phyloP scores from a whole-genome alignment of 1,284 basidiomycete genomes.

The Ustilago esculenta region DNA sequence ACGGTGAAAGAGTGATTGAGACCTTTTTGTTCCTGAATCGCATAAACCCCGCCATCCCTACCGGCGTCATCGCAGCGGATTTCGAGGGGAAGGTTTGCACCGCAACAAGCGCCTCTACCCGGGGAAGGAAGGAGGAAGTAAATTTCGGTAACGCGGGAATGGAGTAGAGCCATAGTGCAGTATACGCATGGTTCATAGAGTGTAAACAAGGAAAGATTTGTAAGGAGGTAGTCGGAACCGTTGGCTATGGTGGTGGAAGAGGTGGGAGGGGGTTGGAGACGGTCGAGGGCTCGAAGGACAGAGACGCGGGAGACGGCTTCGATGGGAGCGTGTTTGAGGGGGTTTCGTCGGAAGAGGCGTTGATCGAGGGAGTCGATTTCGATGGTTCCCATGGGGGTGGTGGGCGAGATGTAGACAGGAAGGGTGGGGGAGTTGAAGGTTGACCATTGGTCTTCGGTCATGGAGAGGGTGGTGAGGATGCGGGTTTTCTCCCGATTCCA shows the following conservation, averaged over 20 bases:
- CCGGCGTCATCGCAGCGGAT: slow-evolving; percentile 29
- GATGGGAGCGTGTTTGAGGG: slow-evolving; percentile 60
- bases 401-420: slow-evolving; percentile 1
- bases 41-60: slow-evolving; percentile 61
- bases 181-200: slow-evolving; percentile 65
- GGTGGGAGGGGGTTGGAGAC: background rate
- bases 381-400: slow-evolving; percentile 18
- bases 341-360: slow-evolving; percentile 47
- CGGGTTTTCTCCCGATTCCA: background rate
- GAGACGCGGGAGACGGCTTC: slow-evolving; percentile 19
- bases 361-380: slow-evolving; percentile 56
- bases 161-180: slow-evolving; percentile 64
- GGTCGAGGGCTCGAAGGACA: slow-evolving; percentile 16
- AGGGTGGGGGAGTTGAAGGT: background rate
- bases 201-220: slow-evolving; percentile 53
- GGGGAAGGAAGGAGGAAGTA: slow-evolving; percentile 58
- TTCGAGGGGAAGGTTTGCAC: slow-evolving; percentile 15
- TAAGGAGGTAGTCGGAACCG: slow-evolving; percentile 64
- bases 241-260: slow-evolving; percentile 18
- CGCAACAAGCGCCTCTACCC: slow-evolving; percentile 59
- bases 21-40: slow-evolving; percentile 68
- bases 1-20: slow-evolving; percentile 68
- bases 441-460: slow-evolving; percentile 21
- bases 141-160: slow-evolving; percentile 57
- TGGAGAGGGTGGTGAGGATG: slow-evolving; percentile 7